Evolutionary conservation across 202 grass and related monocot species (phyloP).

Genomic region (Cymbopogon flexuosus): DNA sequence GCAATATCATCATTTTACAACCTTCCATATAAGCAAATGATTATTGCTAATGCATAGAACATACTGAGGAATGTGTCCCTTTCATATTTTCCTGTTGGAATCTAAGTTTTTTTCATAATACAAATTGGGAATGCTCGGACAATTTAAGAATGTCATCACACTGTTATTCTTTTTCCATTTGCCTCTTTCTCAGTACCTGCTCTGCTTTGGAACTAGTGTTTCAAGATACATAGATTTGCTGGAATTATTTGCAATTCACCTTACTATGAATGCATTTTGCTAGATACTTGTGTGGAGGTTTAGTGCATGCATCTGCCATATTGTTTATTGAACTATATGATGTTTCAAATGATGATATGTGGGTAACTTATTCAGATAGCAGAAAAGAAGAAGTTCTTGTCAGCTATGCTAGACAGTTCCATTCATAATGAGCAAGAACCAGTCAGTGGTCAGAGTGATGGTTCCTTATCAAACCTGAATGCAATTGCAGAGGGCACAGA

Average conservation of each 20-base stretch:
- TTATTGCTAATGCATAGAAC: constrained; percentile 37
- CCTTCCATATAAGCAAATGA: constrained; percentile 45
- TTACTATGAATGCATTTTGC: background rate
- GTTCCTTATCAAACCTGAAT: constrained; percentile 29
- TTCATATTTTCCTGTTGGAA: background rate
- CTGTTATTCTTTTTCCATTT: background rate
- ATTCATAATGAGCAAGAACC: constrained; percentile 40
- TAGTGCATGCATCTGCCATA: constrained; percentile 3
- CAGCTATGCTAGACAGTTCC: constrained; percentile 53
- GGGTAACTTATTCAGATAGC: constrained; percentile 62
- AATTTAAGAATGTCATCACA: background rate
- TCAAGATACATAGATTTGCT: background rate
- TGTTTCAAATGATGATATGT: constrained; percentile 41
- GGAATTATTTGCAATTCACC: background rate
- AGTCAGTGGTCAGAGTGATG: constrained; percentile 27
- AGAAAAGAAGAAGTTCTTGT: constrained; percentile 69
- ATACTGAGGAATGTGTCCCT: constrained; percentile 35
- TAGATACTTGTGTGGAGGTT: constrained; percentile 14
- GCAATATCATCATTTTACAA: constrained; percentile 7
- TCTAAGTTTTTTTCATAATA: background rate
- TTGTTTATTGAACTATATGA: constrained; percentile 28
- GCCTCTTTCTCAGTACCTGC: background rate
- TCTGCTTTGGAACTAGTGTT: background rate
- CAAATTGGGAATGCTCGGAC: background rate
- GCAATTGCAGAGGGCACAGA: too few relatives aligned